A percentile compares a stretch with the other conserved stretches of the same genome.
Conservation (phyloP, 768 basidiomycete species). For the Termitomyces sp. region DNA sequence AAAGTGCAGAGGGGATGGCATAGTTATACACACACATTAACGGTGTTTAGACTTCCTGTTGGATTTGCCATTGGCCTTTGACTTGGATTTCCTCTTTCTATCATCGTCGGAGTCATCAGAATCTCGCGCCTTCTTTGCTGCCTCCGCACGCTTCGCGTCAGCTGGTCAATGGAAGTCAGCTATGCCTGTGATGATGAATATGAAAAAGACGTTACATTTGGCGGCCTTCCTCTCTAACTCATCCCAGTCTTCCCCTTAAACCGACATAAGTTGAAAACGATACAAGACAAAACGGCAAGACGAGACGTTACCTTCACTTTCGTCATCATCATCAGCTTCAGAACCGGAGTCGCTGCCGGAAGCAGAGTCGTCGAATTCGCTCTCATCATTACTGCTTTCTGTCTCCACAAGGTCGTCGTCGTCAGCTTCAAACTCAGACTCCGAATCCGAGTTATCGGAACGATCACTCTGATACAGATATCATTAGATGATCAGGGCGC, state of each 20-base stretch:
- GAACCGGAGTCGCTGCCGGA: constrained; percentile 67
- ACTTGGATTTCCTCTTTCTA: constrained; percentile 44
- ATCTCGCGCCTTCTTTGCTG: constrained; percentile 37
- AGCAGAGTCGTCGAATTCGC: constrained; percentile 68
- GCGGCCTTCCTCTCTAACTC: constrained; percentile 91
- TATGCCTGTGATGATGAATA: constrained; percentile 2
- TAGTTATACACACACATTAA: not conserved
- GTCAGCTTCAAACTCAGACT: constrained; percentile 56
- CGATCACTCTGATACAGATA: constrained; percentile 34
- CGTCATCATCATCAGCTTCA: constrained; percentile 53
- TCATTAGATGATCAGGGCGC: not conserved
- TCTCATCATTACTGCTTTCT: constrained; percentile 55
- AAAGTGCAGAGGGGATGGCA: not conserved
- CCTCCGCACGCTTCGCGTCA: constrained; percentile 48
- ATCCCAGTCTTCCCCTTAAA: constrained; percentile 89
- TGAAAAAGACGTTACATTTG: constrained; percentile 52
- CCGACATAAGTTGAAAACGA: not conserved
- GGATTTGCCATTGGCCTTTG: constrained; percentile 33
- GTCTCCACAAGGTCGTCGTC: constrained; percentile 55
- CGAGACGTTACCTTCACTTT: constrained; percentile 52
- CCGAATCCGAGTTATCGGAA: constrained; percentile 45
- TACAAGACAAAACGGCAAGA: constrained; percentile 9
- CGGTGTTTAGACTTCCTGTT: constrained; percentile 19
- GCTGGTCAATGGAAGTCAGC: constrained; percentile 34
- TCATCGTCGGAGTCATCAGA: constrained; percentile 55